Percentiles rank a stretch among this genome's conserved stretches.
phyloP scores from a whole-genome alignment of 164 flowering plant species.

The Brasenia schreberi region DNA sequence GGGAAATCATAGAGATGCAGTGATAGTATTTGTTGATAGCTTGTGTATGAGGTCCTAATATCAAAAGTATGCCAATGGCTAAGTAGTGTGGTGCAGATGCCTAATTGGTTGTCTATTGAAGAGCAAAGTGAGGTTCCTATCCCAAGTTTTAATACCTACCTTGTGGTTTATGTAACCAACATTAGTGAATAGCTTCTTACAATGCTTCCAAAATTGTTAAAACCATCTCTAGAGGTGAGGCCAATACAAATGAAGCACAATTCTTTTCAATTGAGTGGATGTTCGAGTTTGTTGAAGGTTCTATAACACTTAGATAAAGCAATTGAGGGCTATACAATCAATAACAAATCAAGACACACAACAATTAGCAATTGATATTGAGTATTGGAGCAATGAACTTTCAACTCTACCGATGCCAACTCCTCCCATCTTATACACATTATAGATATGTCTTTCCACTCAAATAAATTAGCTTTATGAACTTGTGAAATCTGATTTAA shows the following conservation, averaged over 20 bases:
- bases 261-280: slow-evolving; percentile 99
- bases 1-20: slow-evolving; percentile 25
- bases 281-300: slow-evolving; percentile 98
- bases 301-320: slow-evolving; percentile 81
- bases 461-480: slow-evolving; percentile 76
- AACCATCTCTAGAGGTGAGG: slow-evolving; percentile 61
- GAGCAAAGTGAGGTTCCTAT: slow-evolving; percentile 60
- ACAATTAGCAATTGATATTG: slow-evolving; percentile 85
- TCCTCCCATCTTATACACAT: slow-evolving; percentile 70
- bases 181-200: slow-evolving; percentile 98
- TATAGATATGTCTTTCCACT: slow-evolving; percentile 69
- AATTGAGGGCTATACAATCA: slow-evolving; percentile 78
- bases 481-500: slow-evolving; percentile 57
- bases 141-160: slow-evolving; percentile 89
- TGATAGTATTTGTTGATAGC: slow-evolving; percentile 54
- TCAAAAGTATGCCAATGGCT: slow-evolving; percentile 90
- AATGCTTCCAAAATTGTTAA: slow-evolving; percentile 94
- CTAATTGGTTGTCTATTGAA: slow-evolving; percentile 85
- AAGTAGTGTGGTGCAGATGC: slow-evolving; percentile 69
- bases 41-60: slow-evolving; percentile 96
- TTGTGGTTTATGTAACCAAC: slow-evolving; percentile 79
- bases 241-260: slow-evolving; percentile 82
- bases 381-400: slow-evolving; percentile 85
- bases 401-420: slow-evolving; percentile 84
- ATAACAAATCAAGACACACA: slow-evolving; percentile 87